Evolutionary conservation across 768 basidiomycete genomes (phyloP), one percentile per base, ranked within the genome.

Genomic region (Russula brevipes): DNA sequence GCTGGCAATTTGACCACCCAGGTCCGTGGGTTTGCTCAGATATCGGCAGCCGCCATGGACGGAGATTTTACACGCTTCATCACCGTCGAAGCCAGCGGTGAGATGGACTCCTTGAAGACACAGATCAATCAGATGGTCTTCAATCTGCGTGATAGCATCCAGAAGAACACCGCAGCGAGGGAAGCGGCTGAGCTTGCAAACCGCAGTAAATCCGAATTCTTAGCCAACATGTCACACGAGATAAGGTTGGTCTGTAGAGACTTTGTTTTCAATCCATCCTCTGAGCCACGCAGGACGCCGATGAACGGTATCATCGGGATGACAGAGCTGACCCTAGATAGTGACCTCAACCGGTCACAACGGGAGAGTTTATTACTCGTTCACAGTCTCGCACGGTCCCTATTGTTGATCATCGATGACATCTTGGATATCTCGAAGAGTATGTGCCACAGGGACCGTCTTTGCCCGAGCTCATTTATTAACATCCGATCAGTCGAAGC

Each of bases 221-320:
- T 98, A 79, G 97, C 97, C 2, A 98, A 98, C 70, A 99, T 98
- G 96, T 90, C 87, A 7, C 95, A 97, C 73, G 94, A 95, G 77
- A 96, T 95, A 72, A 79, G 94, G 93, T 91, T 56, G 31, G 46
- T 58, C 11, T 33, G 45, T 54, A 57, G 36, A 17, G 14, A 5
- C 19, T 46, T 33, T 6, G 3, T n/a, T 9, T 30, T 4, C 11
- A 10, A 9, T 17, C 17, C 7, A 59, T 50, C 41, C 5, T 63
- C 54, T 59, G 19, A 24, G 5, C 31, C 36, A 52, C 53, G n/a
- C 71, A 94, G 96, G 73, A 98, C 97, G 30, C 97, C 97, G 0
- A 99, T 98, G 96, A 99, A 98, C 72, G 96, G 97, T 71, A 99
- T 99, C 74, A 98, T 99, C 68, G 96, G 96, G n/a, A 94, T 99